These are phyloP conservation scores for Oidiodendron maius DNA, from an alignment of 495 filamentous ascomycete genomes.

Conservation along the genomic window DNA sequence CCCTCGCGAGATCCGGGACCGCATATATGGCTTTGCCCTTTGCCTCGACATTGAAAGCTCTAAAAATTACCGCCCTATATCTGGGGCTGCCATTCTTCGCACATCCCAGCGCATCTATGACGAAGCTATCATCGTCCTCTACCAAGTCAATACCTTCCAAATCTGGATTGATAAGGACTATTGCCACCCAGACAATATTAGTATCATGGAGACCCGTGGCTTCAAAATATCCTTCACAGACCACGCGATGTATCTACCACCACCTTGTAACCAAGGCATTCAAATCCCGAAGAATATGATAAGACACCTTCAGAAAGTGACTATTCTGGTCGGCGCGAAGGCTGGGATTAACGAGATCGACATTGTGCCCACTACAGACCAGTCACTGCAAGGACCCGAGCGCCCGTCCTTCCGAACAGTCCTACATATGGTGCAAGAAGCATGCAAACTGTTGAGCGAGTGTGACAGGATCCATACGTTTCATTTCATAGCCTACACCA, in stretches of 20 bases:
- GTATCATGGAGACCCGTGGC: background rate
- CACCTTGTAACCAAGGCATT: background rate
- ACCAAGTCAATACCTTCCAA: background rate
- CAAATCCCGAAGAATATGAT: background rate
- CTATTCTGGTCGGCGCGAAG: background rate
- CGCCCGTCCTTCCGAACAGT: background rate
- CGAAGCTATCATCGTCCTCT: background rate
- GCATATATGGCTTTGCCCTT: constrained; percentile 25
- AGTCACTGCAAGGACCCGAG: background rate
- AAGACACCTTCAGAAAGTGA: background rate
- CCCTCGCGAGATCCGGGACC: constrained; percentile 25
- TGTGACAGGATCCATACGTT: background rate
- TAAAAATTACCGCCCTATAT: background rate
- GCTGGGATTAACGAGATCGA: background rate
- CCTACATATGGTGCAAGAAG: background rate
- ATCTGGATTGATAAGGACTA: background rate
- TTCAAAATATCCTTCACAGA: background rate
- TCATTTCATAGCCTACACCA: background rate
- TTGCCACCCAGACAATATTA: background rate
- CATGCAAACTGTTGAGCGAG: background rate
- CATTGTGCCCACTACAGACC: background rate
- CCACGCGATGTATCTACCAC: background rate
- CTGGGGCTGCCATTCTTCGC: background rate
- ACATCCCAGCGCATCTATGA: background rate
- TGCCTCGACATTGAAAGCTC: constrained; percentile 4